These are phyloP conservation scores for Ceratocystis lukuohia DNA, from an alignment of 2,329 filamentous ascomycete genomes.

Conservation along the genomic window DNA sequence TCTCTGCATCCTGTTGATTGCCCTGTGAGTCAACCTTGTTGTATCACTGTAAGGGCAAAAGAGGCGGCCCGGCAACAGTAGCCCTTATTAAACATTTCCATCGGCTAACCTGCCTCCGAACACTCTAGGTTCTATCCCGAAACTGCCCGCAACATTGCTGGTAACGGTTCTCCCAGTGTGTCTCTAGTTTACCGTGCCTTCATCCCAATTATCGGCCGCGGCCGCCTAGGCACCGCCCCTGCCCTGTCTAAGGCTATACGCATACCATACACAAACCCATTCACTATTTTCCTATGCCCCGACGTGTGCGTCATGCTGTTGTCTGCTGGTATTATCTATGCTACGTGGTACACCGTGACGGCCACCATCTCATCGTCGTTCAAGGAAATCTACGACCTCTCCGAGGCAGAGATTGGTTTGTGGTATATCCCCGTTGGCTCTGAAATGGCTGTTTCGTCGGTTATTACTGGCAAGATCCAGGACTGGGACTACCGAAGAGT, in stretches of 20 bases:
- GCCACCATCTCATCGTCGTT: conserved; percentile 28
- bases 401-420: conserved; percentile 26
- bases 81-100: background rate
- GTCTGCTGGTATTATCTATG: conserved; percentile 27
- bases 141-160: conserved; percentile 24
- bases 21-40: conserved; percentile 19
- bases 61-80: background rate
- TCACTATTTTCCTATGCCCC: conserved; percentile 25
- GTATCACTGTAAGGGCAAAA: background rate
- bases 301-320: conserved; percentile 25
- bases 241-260: background rate
- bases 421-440: conserved; percentile 26
- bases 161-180: conserved; percentile 23
- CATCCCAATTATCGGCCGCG: conserved; percentile 20
- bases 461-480: conserved; percentile 24
- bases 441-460: conserved; percentile 25
- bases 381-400: conserved; percentile 23
- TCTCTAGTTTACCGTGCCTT: conserved; percentile 21
- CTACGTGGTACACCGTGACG: conserved; percentile 27
- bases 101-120: background rate
- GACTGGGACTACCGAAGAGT: conserved; percentile 25
- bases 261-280: conserved; percentile 23
- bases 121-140: conserved; percentile 24
- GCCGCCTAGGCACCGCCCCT: background rate
- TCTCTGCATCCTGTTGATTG: conserved; percentile 27